These are phyloP conservation scores for Ceratorhiza oryzae-sativae DNA, from an alignment of 1,284 basidiomycete genomes.

Conservation along the genomic window DNA sequence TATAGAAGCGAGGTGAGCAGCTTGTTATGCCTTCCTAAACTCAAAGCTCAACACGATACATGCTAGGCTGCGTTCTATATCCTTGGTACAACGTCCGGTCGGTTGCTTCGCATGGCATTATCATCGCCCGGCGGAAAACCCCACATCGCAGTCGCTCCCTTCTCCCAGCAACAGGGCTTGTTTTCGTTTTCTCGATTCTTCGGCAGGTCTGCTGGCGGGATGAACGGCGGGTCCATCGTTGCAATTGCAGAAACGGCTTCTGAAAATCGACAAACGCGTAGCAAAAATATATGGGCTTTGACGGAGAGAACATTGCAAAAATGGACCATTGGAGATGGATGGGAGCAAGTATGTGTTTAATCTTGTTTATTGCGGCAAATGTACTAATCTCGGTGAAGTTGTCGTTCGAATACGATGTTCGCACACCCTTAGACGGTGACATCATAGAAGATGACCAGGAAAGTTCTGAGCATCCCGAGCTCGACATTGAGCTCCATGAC, in stretches of 20 bases:
- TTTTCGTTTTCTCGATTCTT: conserved; percentile 42
- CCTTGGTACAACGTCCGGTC: conserved; percentile 69
- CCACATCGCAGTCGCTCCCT: conserved; percentile 39
- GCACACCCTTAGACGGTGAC: neutral
- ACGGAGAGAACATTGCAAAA: conserved; percentile 42
- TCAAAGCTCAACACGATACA: too few relatives aligned
- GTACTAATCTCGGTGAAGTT: neutral
- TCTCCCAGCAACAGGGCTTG: conserved; percentile 35
- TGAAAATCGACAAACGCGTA: conserved; percentile 34
- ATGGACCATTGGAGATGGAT: conserved; percentile 42
- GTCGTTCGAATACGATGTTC: conserved; percentile 26
- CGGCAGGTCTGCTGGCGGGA: neutral
- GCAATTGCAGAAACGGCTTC: conserved; percentile 38
- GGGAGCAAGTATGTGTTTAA: conserved; percentile 42
- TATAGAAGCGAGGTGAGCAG: conserved; percentile 66
- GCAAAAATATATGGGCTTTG: conserved; percentile 43
- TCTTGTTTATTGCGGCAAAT: neutral
- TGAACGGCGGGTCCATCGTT: conserved; percentile 26
- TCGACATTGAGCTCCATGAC: conserved; percentile 66
- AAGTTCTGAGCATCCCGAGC: conserved; percentile 38
- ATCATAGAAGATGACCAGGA: conserved; percentile 30
- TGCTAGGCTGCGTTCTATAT: conserved; percentile 72
- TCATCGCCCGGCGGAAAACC: conserved; percentile 39
- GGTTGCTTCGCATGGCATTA: conserved; percentile 67
- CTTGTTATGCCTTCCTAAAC: too few relatives aligned